Evolutionary conservation across 1,139 yeast genomes (phyloP).

Genomic region (Yamadazyma oceani): DNA sequence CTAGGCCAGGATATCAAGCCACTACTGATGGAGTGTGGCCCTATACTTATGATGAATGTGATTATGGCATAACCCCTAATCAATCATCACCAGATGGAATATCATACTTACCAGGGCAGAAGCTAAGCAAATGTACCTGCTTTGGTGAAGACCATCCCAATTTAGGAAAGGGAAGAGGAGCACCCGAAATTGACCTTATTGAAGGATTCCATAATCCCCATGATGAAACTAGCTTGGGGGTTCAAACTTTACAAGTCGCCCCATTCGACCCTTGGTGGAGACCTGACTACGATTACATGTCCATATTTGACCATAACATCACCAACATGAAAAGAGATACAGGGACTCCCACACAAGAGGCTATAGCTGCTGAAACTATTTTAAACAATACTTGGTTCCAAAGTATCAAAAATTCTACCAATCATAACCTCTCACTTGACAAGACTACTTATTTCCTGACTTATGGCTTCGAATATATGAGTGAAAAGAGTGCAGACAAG

Average conservation of each 20-base stretch:
- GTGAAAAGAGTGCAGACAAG: constrained; percentile 16
- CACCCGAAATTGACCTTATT: constrained; percentile 34
- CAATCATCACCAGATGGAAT: constrained; percentile 32
- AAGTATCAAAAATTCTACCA: constrained; percentile 10
- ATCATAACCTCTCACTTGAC: constrained; percentile 4
- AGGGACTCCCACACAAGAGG: constrained; percentile 32
- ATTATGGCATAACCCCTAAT: constrained; percentile 30
- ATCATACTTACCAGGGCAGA: constrained; percentile 31
- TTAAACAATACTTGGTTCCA: constrained; percentile 26
- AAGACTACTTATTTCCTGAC: constrained; percentile 20
- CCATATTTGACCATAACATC: constrained; percentile 19
- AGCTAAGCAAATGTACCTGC: constrained; percentile 26
- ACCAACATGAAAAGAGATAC: constrained; percentile 29
- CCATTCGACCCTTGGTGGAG: constrained; percentile 37
- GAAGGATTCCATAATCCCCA: constrained; percentile 26
- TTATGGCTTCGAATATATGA: constrained; percentile 27
- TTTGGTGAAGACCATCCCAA: constrained; percentile 32
- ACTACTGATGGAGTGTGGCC: constrained; percentile 38
- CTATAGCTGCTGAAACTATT: constrained; percentile 27
- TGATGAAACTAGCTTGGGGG: constrained; percentile 22
- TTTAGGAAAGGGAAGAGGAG: constrained; percentile 30
- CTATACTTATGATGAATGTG: constrained; percentile 32
- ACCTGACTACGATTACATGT: constrained; percentile 30
- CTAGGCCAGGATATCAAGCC: constrained; percentile 31
- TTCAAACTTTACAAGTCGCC: constrained; percentile 34